Percentiles rank a stretch among this genome's conserved stretches.
Evolutionary conservation across 1,139 yeast genomes (phyloP).

Genomic region (Geotrichum bryndzae): DNA sequence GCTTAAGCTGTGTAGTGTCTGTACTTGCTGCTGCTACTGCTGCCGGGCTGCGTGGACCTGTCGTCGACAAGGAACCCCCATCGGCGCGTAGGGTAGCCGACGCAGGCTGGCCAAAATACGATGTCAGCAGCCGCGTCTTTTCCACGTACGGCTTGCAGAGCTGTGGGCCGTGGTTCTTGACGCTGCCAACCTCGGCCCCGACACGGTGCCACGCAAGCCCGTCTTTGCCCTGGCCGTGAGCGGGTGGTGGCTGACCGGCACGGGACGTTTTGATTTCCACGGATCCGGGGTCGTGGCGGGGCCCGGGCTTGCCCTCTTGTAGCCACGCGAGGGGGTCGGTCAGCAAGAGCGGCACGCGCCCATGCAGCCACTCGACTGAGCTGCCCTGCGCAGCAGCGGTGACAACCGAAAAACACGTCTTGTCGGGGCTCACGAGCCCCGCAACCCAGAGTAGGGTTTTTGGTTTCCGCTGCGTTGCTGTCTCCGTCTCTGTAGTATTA

Average conservation of each 20-base stretch:
- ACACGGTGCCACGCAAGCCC: constrained; percentile 52
- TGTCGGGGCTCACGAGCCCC: constrained; percentile 52
- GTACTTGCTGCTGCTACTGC: neutral
- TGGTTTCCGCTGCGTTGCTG: neutral
- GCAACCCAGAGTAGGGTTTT: constrained; percentile 53
- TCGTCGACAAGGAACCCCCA: neutral
- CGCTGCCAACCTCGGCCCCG: constrained; percentile 58
- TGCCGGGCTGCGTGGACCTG: constrained; percentile 1
- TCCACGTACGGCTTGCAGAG: constrained; percentile 38
- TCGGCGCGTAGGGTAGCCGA: neutral
- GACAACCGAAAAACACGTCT: constrained; percentile 55
- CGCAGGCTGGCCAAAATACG: constrained; percentile 19
- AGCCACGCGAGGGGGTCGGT: neutral
- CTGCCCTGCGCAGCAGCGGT: constrained; percentile 64
- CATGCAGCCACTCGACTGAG: constrained; percentile 59
- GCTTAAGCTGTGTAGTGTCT: constrained; percentile 1
- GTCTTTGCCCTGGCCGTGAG: neutral
- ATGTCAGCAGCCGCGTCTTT: constrained; percentile 22
- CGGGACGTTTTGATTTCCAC: constrained; percentile 22
- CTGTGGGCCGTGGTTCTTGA: constrained; percentile 44
- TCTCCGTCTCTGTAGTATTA: neutral
- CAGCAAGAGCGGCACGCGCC: constrained; percentile 60
- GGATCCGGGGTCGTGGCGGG: neutral
- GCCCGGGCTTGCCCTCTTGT: neutral
- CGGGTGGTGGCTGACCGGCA: neutral